A percentile compares a stretch with the other conserved stretches of the same genome.
These are phyloP conservation scores for Blastocystis hominis DNA, from an alignment of 352 stramenopile species.

Conservation along the genomic window DNA sequence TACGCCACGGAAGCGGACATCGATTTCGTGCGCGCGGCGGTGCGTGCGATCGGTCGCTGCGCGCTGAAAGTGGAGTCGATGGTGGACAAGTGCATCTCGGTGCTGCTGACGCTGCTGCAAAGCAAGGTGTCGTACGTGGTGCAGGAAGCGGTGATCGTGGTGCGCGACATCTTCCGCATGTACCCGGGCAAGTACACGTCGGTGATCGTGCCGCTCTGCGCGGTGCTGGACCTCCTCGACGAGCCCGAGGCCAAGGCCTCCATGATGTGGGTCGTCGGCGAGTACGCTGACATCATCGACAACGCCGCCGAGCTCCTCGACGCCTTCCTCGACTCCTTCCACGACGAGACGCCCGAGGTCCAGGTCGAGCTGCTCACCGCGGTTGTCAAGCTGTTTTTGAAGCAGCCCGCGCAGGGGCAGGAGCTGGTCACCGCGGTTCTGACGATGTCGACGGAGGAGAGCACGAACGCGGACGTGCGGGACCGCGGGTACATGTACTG, in stretches of 20 bases:
- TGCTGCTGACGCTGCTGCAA: constrained; percentile 94
- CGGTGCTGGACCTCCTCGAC: constrained; percentile 96
- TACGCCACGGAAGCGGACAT: constrained; percentile 94
- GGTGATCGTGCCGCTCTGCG: constrained; percentile 94
- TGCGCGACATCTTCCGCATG: constrained; percentile 98
- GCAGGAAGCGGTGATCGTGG: constrained; percentile 95
- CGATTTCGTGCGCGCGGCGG: constrained; percentile 92
- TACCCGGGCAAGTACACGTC: constrained; percentile 97
- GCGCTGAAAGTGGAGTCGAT: constrained; percentile 92
- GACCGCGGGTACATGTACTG: constrained; percentile 98
- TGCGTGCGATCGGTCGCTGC: constrained; percentile 89
- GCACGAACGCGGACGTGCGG: constrained; percentile 91
- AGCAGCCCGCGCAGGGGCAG: constrained; percentile 72
- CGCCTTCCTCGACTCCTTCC: constrained; percentile 92
- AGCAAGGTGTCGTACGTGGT: constrained; percentile 86
- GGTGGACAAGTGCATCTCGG: constrained; percentile 93
- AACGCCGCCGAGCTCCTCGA: constrained; percentile 96
- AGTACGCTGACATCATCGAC: constrained; percentile 91
- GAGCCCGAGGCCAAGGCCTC: constrained; percentile 93
- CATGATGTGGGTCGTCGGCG: constrained; percentile 99
- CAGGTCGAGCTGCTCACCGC: constrained; percentile 93
- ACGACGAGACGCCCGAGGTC: constrained; percentile 77
- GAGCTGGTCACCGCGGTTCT: constrained; percentile 90
- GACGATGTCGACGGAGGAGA: constrained; percentile 90
- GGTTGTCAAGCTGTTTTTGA: constrained; percentile 97